Evolutionary conservation across 495 filamentous ascomycete genomes (phyloP), one percentile per base, ranked within the genome.

Genomic region (Pyrenula aspistea): DNA sequence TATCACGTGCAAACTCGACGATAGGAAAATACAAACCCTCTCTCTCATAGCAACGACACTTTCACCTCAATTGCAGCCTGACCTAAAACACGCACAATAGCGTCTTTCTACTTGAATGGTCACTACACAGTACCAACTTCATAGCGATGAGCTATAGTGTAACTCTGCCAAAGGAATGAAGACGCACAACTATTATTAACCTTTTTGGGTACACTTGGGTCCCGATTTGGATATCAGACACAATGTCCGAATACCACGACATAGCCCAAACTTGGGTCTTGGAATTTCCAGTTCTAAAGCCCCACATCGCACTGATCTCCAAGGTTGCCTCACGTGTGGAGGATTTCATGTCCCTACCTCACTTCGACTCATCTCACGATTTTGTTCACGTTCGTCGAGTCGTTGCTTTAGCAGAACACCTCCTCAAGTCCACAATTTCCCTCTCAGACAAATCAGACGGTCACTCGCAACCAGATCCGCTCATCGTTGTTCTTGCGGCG

Each of bases 301-400:
- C 31, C 4, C 31, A 42, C 31, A 15, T 42, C 8, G 31, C 4
- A 15, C 31, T 42, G 31, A 42, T 42, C 31, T 42, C 31, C 31
- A 42, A 42, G 15, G 31, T 42, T 15, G 31, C 31, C 8, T 42
- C 31, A 4, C 8, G 8, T 42, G 25, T 54, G 53, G 12, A 36
- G 25, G 53, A 36, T 4, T 91, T 86, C 77, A 96, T 96, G 91
- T 72, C 81, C 47, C 70, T 77, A 51, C 15, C 31, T 15, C 8
- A 42, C 8, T 88, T 88, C 70, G 93, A 96, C 70, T 79, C 81
- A 21, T 92, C 88, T 3, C 93, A 96, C 73, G 86, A 94, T 73
- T 90, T 83, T 71, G 68, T 74, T 47, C 92, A 97, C 68, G 86
- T 96, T 57, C 68, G 83, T 56, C 85, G 93, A 47, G 92, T 97